Evolutionary conservation across 169 alveolate species (phyloP), one percentile per base, ranked within the genome.

Genomic region (Fabrea salina): DNA sequence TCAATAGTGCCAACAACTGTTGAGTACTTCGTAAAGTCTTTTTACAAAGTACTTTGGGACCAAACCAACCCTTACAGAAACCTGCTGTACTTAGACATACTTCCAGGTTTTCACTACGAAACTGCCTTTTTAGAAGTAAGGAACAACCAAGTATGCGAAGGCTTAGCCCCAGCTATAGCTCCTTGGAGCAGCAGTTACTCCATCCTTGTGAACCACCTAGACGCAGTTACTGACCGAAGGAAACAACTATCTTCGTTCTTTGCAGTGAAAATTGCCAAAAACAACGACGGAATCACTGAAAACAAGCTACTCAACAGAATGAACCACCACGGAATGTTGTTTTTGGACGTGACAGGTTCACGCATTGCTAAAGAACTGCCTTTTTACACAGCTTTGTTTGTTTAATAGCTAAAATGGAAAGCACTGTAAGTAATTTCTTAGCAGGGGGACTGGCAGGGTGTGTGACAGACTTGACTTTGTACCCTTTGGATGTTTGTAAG

Each of bases 401-500:
- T 68, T 11, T 68, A 68, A 47, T 56, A 47, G 30, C 19, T n/a
- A 47, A n/a, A 47, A 47, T 47, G n/a, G n/a, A n/a, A n/a, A n/a
- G n/a, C n/a, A n/a, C n/a, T n/a, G n/a, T n/a, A n/a, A n/a, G n/a
- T n/a, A n/a, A n/a, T n/a, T 57, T 74, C 4, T 16, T 80, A 11
- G 82, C 89, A 33, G 92, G 93, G 37, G 93, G 89, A 27, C 44
- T 50, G 19, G 91, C 91, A 32, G 92, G 89, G 4, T 75, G 74
- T 1, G 59, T 82, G 11, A 81, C 86, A 4, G 94, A 89, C 54
- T 79, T 86, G 3, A 82, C 80, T 4, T 78, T 89, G 30, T 86
- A 80, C 64, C 94, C 94, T n/a, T 53, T 89, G 16, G 94, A 89
- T 49, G 76, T 87, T 39, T 53, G 86, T 16, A 89, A 89, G 56